Evolutionary conservation across 148 eudicot species (phyloP), one percentile per base, ranked within the genome.

Genomic region (Rhododendron molle): DNA sequence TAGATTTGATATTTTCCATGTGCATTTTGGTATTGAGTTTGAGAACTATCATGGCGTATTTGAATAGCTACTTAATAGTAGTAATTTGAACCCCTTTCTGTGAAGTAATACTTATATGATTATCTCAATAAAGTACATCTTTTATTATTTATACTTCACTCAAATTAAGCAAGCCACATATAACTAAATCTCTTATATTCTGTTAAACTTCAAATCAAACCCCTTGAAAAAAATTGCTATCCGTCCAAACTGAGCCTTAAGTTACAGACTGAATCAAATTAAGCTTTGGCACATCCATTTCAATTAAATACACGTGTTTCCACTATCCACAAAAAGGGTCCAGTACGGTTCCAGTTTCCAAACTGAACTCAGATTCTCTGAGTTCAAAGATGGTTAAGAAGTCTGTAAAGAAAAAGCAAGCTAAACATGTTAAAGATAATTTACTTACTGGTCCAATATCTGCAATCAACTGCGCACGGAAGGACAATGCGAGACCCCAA

Each of bases 401-500:
- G 28, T 36, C 20, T 43, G 2, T 7, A 46, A 71, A 73, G 65
- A 83, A 79, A 84, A 58, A 84, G 23, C 52, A 77, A 54, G 6
- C 3, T 44, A 62, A 43, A 44, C 50, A 34, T 18, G 26, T 12
- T 26, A 77, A 69, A 26, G 4, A 77, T 49, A 84, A 65, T 49
- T 4, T 69, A 73, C 97, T 93, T 92, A 97, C 99, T 5, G 99
- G 99, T 87, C 99, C 99, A 89, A 92, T 94, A 89, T 97, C 98
- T 84, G 99, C 97, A 88, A 97, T 92, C 86, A 97, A 92, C 83
- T 94, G 98, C 14, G 97, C 99, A 71, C 98, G 97, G 85, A 95
- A 97, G 49, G 91, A 91, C 65, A 97, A 94, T 38, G 99, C 98
- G 72, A 97, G 97, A 46, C 99, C 99, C 99, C 99, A 97, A 67